These are phyloP conservation scores for Linum lewisii DNA, from an alignment of 345 rosid species.

Conservation along the genomic window DNA sequence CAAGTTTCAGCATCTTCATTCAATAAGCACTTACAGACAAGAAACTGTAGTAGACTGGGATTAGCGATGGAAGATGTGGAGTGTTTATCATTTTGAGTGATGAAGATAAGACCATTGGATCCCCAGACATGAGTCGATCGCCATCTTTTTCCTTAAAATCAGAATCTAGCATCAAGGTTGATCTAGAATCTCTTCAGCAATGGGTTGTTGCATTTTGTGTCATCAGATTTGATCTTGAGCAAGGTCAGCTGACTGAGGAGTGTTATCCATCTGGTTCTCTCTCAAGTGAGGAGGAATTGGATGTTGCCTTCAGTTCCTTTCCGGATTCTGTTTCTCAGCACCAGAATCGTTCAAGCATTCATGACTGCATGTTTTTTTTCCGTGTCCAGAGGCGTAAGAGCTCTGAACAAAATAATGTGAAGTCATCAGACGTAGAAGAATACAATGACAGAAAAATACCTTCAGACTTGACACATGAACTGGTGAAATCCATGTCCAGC, in stretches of 20 bases:
- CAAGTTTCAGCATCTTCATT: not conserved
- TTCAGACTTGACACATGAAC: conserved; percentile 18
- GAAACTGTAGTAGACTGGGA: not conserved
- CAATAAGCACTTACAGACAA: not conserved
- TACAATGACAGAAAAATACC: conserved; percentile 22
- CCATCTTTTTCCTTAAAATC: conserved; percentile 74
- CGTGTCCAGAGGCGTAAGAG: conserved; percentile 54
- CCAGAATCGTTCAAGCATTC: conserved; percentile 83
- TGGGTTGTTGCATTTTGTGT: conserved; percentile 85
- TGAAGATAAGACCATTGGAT: conserved; percentile 16
- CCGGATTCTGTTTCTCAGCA: conserved; percentile 92
- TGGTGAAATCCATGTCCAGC: conserved; percentile 10
- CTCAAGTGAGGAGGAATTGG: conserved; percentile 75
- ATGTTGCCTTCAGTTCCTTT: conserved; percentile 85
- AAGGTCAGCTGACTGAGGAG: conserved; percentile 91
- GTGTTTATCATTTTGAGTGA: conserved; percentile 21
- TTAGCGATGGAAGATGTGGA: conserved; percentile 19
- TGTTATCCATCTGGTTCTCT: conserved; percentile 69
- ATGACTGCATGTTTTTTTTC: conserved; percentile 95
- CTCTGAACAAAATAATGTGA: conserved; percentile 20
- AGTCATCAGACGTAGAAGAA: conserved; percentile 25
- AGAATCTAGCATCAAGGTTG: conserved; percentile 50
- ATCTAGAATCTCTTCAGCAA: conserved; percentile 54
- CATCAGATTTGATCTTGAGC: conserved; percentile 91
- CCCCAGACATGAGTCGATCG: conserved; percentile 69